phyloP scores from a whole-genome alignment of 371 early-diverging fungal species.

The Cokeromyces recurvatus region DNA sequence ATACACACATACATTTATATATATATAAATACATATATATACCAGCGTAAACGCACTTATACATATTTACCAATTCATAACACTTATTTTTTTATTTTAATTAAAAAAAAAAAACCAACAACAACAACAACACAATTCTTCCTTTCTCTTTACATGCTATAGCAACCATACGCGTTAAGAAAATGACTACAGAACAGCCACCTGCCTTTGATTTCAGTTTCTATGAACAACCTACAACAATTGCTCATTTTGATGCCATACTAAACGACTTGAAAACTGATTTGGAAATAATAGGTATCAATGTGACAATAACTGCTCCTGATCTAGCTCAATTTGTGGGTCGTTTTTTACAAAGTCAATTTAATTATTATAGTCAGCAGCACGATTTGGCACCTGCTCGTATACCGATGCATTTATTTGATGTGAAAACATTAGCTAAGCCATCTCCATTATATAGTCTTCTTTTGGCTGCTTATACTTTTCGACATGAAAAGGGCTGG shows the following conservation, averaged over 20 bases:
- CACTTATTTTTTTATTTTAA: no score
- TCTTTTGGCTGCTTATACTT: conserved; percentile 49
- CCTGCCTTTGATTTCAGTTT: conserved; percentile 40
- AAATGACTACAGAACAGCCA: conserved; percentile 31
- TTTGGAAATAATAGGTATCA: conserved; percentile 35
- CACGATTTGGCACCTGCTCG: conserved; percentile 30
- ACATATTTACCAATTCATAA: no score
- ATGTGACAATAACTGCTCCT: conserved; percentile 44
- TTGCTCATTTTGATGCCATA: conserved; percentile 53
- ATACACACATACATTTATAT: no score
- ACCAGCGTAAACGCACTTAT: no score
- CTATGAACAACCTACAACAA: conserved; percentile 48
- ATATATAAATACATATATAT: no score
- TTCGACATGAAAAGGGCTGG: conserved; percentile 53
- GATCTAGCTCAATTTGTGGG: conserved; percentile 56
- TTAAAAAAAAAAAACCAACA: no score
- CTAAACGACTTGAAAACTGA: conserved; percentile 37
- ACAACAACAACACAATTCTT: no score
- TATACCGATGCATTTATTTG: conserved; percentile 56
- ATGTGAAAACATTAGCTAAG: conserved; percentile 28
- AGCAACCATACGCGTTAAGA: no score
- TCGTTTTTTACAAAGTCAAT: conserved; percentile 53
- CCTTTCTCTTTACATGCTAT: no score
- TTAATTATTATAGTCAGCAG: conserved; percentile 4
- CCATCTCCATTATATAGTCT: conserved; percentile 48